Evolutionary conservation across 257 asterid species (phyloP), one percentile per base, ranked within the genome.

Genomic region (Solanum stenotomum): DNA sequence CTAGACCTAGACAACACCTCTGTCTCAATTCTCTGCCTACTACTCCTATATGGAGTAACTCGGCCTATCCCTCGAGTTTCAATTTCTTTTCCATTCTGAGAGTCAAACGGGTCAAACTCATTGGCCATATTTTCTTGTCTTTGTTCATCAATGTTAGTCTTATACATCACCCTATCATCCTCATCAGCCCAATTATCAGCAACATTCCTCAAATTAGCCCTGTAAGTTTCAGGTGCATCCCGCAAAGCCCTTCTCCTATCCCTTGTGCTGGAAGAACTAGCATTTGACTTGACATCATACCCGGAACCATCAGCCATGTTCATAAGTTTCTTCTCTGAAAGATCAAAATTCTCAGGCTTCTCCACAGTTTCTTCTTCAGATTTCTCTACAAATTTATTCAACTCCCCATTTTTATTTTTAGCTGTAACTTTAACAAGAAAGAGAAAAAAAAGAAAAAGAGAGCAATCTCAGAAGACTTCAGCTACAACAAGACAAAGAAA

Each of bases 281-380:
- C 70, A 89, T 37, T 93, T 38, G 98, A 93, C 89, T 93, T 92
- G 31, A 86, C 92, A 89, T 93, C 98, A 65, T 91, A 89, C 79
- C 92, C 95, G 22, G 94, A 93, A 52, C 90, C 93, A 88, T 93
- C 94, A 78, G 90, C 89, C 88, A 85, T 40, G 76, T 91, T 93
- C 90, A 87, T 83, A 88, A 56, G 90, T 90, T 88, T 89, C 81
- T 92, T 89, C 81, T 88, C 93, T 22, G 92, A 90, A 84, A 85
- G 75, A 46, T 86, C 89, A 88, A 87, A 83, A 88, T 89, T 91
- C 85, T 89, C 91, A 75, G 89, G 91, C 85, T 91, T 94, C 89
- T 91, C 93, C 83, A 93, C 49, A 79, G 88, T 91, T 72, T 89
- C 97, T 91, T 92, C 96, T 49, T 91, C 95, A 74, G 94, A 91